Conservation (phyloP, 2,329 filamentous ascomycete genomes). For the Aureobasidium musti region DNA sequence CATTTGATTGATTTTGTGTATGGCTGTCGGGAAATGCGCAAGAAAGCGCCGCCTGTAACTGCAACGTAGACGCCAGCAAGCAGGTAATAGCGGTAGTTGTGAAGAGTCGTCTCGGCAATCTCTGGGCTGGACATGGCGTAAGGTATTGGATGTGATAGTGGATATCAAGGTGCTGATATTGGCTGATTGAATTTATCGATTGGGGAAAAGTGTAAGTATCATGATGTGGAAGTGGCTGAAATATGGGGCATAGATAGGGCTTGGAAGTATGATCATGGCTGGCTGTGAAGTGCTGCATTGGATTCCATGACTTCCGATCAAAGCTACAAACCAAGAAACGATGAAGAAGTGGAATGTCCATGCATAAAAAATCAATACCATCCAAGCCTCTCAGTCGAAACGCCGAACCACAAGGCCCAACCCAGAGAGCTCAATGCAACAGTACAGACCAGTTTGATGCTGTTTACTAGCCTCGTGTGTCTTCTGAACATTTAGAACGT, state of each 20-base stretch:
- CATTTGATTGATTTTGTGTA: constrained; percentile 40
- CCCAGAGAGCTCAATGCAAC: constrained; percentile 46
- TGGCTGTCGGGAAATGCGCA: constrained; percentile 42
- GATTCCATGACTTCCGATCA: too few species aligned
- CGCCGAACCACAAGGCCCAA: constrained; percentile 39
- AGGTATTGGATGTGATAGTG: background rate
- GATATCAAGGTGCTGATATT: background rate
- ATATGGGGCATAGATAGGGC: background rate
- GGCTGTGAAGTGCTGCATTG: too few species aligned
- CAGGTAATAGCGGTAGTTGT: constrained; percentile 38
- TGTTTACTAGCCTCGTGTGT: constrained; percentile 41
- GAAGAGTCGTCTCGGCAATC: background rate
- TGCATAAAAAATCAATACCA: too few species aligned
- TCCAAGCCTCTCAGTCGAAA: background rate
- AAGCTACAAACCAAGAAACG: too few species aligned
- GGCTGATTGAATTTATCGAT: background rate
- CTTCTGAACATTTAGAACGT: constrained; percentile 45
- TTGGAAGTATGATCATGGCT: background rate
- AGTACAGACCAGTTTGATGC: constrained; percentile 48
- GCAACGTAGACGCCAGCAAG: constrained; percentile 37
- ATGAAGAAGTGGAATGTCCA: too few species aligned
- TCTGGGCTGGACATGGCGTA: background rate
- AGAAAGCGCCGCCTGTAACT: constrained; percentile 41
- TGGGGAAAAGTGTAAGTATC: background rate
- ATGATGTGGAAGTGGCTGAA: background rate